phyloP scores from a whole-genome alignment of 129 eudicot genomes.

The Glebionis coronaria region DNA sequence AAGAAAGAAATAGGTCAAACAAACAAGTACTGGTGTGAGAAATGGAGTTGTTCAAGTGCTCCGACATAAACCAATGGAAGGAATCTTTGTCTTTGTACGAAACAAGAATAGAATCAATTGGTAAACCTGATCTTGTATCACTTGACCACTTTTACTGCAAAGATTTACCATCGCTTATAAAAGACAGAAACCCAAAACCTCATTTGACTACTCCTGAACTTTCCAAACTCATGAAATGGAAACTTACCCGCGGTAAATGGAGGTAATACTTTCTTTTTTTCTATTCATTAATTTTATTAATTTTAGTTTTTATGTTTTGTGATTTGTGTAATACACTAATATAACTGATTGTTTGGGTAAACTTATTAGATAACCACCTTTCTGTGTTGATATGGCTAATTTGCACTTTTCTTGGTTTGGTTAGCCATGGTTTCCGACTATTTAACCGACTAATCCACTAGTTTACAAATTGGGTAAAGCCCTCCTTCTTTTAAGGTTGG shows the following conservation, averaged over 20 bases:
- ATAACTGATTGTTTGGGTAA: too few relatives aligned
- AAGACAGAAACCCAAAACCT: slow-evolving; percentile 64
- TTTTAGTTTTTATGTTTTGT: not conserved
- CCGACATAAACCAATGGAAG: slow-evolving; percentile 48
- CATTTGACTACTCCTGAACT: slow-evolving; percentile 72
- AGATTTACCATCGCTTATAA: slow-evolving; percentile 57
- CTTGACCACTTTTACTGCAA: slow-evolving; percentile 64
- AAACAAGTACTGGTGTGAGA: not conserved
- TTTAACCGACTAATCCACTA: too few relatives aligned
- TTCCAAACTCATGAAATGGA: slow-evolving; percentile 83
- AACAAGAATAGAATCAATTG: slow-evolving; percentile 38
- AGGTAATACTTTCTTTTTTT: slow-evolving; percentile 29
- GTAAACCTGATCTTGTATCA: slow-evolving; percentile 50
- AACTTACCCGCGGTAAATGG: slow-evolving; percentile 87
- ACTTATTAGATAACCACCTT: too few relatives aligned
- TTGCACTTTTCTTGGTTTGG: too few relatives aligned
- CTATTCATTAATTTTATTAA: too few relatives aligned
- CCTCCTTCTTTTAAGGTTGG: too few relatives aligned
- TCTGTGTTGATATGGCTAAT: too few relatives aligned
- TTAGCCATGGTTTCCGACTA: too few relatives aligned
- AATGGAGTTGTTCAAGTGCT: slow-evolving; percentile 58
- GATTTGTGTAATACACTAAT: too few relatives aligned
- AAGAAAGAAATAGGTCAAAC: not conserved
- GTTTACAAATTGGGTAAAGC: too few relatives aligned
- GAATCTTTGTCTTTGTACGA: slow-evolving; percentile 53